Evolutionary conservation across 805 yeast genomes (phyloP).

Genomic region (Candida coleopterorum): DNA sequence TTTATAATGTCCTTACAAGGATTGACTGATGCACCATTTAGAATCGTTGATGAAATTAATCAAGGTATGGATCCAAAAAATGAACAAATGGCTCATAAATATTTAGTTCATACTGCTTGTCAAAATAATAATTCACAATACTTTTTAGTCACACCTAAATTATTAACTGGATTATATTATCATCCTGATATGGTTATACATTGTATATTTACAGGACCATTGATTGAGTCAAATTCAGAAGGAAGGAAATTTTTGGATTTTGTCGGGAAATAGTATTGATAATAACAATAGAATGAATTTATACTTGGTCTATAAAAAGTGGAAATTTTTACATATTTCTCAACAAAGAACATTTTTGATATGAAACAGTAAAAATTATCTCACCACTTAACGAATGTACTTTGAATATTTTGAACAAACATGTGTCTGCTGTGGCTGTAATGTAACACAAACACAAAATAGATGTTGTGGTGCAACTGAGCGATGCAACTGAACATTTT

Average conservation of each 20-base stretch:
- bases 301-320: too few relatives aligned
- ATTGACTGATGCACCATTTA: constrained; percentile 79
- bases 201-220: constrained; percentile 56
- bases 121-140: constrained; percentile 61
- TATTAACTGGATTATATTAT: constrained; percentile 72
- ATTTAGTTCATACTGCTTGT: constrained; percentile 84
- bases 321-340: too few relatives aligned
- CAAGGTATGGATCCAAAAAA: constrained; percentile 98
- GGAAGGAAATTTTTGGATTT: constrained; percentile 31
- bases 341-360: too few relatives aligned
- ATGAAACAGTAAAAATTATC: too few relatives aligned
- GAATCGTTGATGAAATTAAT: constrained; percentile 96
- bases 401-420: too few relatives aligned
- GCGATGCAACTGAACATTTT: too few relatives aligned
- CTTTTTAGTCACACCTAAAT: constrained; percentile 88
- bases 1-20: constrained; percentile 90
- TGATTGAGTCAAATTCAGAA: constrained; percentile 14
- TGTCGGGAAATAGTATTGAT: constrained; percentile 10
- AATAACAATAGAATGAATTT: too few relatives aligned
- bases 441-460: too few relatives aligned
- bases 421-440: too few relatives aligned
- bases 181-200: constrained; percentile 78
- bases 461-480: too few relatives aligned
- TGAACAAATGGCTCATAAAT: constrained; percentile 79
- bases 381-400: too few relatives aligned